phyloP scores from a whole-genome alignment of 306 rosid genomes.

The Erythrophleum fordii region DNA sequence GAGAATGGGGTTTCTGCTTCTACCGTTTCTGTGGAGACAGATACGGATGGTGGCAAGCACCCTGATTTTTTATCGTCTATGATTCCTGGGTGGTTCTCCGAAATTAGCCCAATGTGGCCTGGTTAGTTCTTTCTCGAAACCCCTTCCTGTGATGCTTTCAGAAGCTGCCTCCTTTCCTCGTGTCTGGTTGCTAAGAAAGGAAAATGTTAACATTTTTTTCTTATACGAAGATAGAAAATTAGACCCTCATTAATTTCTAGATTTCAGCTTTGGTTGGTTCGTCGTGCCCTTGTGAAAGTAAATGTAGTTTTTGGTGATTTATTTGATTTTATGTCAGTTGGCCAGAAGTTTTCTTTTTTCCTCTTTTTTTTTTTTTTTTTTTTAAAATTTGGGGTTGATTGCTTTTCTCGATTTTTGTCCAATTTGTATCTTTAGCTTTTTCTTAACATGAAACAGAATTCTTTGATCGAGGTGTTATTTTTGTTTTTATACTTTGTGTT shows the following conservation, averaged over 20 bases:
- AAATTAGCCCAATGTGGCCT: conserved; percentile 99
- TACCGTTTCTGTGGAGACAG: conserved; percentile 35
- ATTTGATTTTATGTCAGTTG: neutral
- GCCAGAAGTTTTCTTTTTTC: neutral
- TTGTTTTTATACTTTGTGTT: neutral
- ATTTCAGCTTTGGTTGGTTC: neutral
- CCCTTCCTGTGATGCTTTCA: neutral
- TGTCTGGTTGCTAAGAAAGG: conserved; percentile 14
- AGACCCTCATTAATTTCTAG: neutral
- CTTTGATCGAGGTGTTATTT: neutral
- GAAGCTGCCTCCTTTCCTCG: conserved; percentile 7
- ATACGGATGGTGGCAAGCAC: conserved; percentile 38
- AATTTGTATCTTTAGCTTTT: neutral
- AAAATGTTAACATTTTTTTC: neutral
- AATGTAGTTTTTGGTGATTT: conserved; percentile 25
- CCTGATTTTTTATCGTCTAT: conserved; percentile 60
- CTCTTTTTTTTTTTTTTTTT: no score
- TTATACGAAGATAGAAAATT: neutral
- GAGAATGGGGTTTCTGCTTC: conserved; percentile 57
- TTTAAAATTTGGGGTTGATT: neutral
- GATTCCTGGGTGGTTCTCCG: conserved; percentile 98
- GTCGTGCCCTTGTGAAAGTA: neutral
- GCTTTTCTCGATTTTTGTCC: neutral
- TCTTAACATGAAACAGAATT: neutral
- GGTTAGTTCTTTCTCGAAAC: conserved; percentile 55